Evolutionary conservation across 1,284 basidiomycete genomes (phyloP).

Genomic region (Neolentinus lepideus): DNA sequence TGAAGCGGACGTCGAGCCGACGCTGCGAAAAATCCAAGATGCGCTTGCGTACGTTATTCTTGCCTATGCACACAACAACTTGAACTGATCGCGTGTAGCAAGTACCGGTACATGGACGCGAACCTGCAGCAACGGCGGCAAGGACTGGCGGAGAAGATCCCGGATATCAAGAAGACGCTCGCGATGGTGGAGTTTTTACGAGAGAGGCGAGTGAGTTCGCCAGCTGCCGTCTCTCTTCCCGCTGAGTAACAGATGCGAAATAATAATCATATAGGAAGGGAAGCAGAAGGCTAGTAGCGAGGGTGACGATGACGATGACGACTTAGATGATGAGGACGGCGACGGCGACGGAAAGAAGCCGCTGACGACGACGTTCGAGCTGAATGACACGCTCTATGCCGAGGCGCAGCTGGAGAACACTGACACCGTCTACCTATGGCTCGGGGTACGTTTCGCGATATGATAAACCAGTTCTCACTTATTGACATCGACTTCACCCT

Average conservation of each 20-base stretch:
- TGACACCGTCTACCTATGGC: conserved; percentile 91
- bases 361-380: conserved; percentile 85
- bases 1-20: conserved; percentile 73
- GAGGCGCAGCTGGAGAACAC: conserved; percentile 86
- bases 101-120: conserved; percentile 97
- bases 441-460: conserved; percentile 66
- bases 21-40: conserved; percentile 84
- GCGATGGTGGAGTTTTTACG: conserved; percentile 84
- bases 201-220: conserved; percentile 51
- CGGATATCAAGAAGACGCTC: conserved; percentile 92
- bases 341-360: conserved; percentile 43
- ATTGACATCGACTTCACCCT: neutral
- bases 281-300: conserved; percentile 48
- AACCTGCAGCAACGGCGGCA: conserved; percentile 77
- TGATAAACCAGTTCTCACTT: conserved; percentile 1
- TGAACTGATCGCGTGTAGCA: conserved; percentile 46
- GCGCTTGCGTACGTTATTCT: conserved; percentile 72
- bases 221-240: neutral
- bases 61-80: conserved; percentile 15
- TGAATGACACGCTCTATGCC: conserved; percentile 93
- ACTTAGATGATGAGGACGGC: conserved; percentile 21
- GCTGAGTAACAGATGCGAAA: neutral
- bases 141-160: conserved; percentile 90
- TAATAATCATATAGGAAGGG: conserved; percentile 41
- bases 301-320: conserved; percentile 45